Evolutionary conservation across 169 alveolate species (phyloP).

Genomic region (Plasmodium cynomolgi): DNA sequence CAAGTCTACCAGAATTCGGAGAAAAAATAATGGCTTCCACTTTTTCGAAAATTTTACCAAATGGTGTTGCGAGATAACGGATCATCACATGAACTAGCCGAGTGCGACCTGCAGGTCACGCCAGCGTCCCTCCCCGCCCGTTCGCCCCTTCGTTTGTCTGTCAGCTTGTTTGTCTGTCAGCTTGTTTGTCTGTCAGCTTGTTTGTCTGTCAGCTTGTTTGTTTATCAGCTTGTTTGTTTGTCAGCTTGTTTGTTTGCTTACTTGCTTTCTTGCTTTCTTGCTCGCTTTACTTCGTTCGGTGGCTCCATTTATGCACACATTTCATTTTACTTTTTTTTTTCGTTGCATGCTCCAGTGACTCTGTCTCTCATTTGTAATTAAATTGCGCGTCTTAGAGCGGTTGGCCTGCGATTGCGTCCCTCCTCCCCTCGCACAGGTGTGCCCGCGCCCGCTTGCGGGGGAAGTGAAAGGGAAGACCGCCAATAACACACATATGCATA

Average conservation of each 20-base stretch:
- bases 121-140: neutral
- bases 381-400: neutral
- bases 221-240: neutral
- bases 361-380: neutral
- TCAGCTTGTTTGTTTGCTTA: neutral
- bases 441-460: neutral
- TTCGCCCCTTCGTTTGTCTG: neutral
- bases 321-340: too few relatives aligned
- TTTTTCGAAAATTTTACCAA: constrained; percentile 80
- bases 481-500: neutral
- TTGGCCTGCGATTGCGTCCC: neutral
- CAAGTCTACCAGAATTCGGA: constrained; percentile 60
- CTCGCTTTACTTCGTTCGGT: neutral
- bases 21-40: constrained; percentile 77
- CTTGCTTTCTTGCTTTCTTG: neutral
- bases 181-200: too few relatives aligned
- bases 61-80: constrained; percentile 88
- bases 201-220: too few relatives aligned
- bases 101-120: neutral
- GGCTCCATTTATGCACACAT: neutral
- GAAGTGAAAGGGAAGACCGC: neutral
- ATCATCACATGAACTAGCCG: constrained; percentile 77
- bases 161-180: too few relatives aligned
- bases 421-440: neutral
- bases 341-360: neutral